Evolutionary conservation across 2,329 filamentous ascomycete species (phyloP).

Genomic region (Aureobasidium uvarum): DNA sequence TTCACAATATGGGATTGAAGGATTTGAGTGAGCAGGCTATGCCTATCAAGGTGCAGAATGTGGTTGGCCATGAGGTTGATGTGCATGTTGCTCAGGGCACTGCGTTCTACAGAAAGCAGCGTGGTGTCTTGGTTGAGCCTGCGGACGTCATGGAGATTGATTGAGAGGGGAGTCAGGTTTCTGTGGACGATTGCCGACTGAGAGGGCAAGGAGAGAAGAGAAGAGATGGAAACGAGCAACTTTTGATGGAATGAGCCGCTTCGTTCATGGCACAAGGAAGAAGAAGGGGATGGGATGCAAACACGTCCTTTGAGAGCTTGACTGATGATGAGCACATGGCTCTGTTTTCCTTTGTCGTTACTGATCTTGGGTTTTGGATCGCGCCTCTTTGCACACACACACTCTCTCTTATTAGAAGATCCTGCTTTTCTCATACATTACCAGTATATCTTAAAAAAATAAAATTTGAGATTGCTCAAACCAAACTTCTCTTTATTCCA

Average conservation of each 20-base stretch:
- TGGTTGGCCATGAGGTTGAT: not conserved
- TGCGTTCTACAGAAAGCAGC: not conserved
- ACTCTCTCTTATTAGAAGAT: not conserved
- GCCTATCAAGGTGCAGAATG: not conserved
- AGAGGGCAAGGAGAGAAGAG: too few relatives aligned
- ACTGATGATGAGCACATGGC: not conserved
- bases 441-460: not conserved
- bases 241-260: not conserved
- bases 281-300: not conserved
- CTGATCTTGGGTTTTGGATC: not conserved
- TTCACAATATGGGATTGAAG: constrained; percentile 7
- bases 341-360: not conserved
- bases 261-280: not conserved
- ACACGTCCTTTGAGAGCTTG: not conserved
- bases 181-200: too few relatives aligned
- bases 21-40: not conserved
- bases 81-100: not conserved
- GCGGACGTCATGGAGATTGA: not conserved
- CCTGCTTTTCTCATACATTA: not conserved
- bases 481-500: not conserved
- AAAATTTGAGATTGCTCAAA: constrained; percentile 5
- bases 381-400: not conserved
- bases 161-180: not conserved
- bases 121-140: not conserved
- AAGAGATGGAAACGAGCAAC: not conserved